phyloP scores from a whole-genome alignment of 805 yeast genomes.

The Starmerella vitae region DNA sequence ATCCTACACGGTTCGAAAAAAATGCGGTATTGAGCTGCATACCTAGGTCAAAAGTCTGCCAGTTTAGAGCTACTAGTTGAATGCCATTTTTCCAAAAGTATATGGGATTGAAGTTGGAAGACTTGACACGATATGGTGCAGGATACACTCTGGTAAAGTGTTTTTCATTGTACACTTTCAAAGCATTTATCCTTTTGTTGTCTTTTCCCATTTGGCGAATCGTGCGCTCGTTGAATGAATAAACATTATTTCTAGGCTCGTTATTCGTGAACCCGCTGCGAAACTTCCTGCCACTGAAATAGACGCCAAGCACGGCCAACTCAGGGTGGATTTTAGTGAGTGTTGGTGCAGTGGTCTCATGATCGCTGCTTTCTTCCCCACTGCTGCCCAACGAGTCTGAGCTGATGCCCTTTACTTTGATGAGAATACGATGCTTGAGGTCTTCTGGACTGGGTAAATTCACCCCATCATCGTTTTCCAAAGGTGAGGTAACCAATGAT shows the following conservation, averaged over 20 bases:
- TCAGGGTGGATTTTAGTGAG: slow-evolving; percentile 25
- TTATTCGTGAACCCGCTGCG: slow-evolving; percentile 75
- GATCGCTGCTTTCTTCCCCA: slow-evolving; percentile 3
- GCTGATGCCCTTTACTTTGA: slow-evolving; percentile 50
- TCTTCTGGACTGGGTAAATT: slow-evolving; percentile 60
- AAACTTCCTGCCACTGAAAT: slow-evolving; percentile 62
- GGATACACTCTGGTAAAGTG: slow-evolving; percentile 82
- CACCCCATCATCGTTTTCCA: slow-evolving; percentile 21
- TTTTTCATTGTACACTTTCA: slow-evolving; percentile 63
- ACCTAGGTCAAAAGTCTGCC: slow-evolving; percentile 87
- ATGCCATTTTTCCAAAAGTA: slow-evolving; percentile 72
- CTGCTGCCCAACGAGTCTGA: slow-evolving; percentile 1
- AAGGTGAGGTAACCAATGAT: slow-evolving; percentile 35
- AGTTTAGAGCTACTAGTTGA: slow-evolving; percentile 92
- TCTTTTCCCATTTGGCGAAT: slow-evolving; percentile 54
- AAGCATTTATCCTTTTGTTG: slow-evolving; percentile 35
- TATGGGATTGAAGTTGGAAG: slow-evolving; percentile 72
- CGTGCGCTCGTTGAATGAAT: slow-evolving; percentile 70
- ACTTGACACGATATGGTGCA: slow-evolving; percentile 56
- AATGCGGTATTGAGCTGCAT: slow-evolving; percentile 73
- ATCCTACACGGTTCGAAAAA: slow-evolving; percentile 52
- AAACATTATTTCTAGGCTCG: slow-evolving; percentile 75
- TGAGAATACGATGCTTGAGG: slow-evolving; percentile 52
- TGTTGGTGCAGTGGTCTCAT: slow-evolving; percentile 17
- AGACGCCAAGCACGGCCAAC: slow-evolving; percentile 52